phyloP scores from a whole-genome alignment of 164 flowering plant species.

The Stephania cephalantha region DNA sequence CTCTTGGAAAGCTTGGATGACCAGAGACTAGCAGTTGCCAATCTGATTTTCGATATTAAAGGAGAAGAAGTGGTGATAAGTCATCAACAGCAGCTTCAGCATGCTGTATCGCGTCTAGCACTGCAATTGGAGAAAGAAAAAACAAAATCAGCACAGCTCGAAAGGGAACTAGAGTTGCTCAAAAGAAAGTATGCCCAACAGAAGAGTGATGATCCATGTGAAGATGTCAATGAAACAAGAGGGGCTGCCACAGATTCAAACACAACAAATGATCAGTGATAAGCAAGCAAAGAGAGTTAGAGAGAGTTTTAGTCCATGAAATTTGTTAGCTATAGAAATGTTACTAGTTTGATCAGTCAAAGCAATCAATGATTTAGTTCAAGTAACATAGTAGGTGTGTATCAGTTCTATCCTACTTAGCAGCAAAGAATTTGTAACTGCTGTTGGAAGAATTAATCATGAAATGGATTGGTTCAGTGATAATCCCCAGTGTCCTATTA shows the following conservation, averaged over 20 bases:
- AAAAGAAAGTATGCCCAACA: background rate
- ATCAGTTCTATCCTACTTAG: too few species aligned
- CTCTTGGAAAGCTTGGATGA: constrained; percentile 45
- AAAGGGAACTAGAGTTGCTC: constrained; percentile 36
- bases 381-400: too few species aligned
- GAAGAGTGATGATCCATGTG: background rate
- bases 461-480: too few species aligned
- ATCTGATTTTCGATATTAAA: constrained; percentile 24
- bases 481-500: too few species aligned
- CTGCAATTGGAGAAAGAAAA: constrained; percentile 47
- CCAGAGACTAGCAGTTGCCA: constrained; percentile 31
- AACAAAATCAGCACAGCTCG: constrained; percentile 35
- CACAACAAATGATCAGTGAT: background rate
- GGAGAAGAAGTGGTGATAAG: constrained; percentile 16
- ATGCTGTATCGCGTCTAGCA: constrained; percentile 28
- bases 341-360: background rate
- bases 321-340: background rate
- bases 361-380: background rate
- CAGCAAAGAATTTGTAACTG: too few species aligned
- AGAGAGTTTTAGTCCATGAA: background rate
- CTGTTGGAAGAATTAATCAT: too few species aligned
- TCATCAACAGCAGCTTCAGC: constrained; percentile 33
- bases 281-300: background rate
- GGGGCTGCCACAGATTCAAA: background rate
- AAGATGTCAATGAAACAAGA: background rate